Evolutionary conservation across 78 protist genomes (phyloP), one percentile per base, ranked within the genome.

Genomic region (Dictyostelium intermedium): DNA sequence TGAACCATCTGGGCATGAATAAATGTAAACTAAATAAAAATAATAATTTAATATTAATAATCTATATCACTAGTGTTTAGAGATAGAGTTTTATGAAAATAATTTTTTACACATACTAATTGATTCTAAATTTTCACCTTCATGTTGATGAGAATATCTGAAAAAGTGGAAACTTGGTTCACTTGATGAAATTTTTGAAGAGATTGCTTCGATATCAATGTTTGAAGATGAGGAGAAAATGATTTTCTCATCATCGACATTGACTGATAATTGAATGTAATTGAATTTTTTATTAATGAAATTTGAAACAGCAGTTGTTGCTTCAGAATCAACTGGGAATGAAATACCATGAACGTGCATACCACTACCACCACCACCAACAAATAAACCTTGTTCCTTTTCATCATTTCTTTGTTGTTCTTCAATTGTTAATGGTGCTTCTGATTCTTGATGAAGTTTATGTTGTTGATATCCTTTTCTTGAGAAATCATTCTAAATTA

Each of bases 1-100:
- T 35, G 97, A 95, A 39, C 97, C 97, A 34, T 95, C 97, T 39
- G 97, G 97, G 35, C 97, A 95, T 23, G 97, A 91, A 92, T 82
- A 95, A 27, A 95, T 32, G 47, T 66, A 95, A 30, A 95, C 85
- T 70, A 14, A 7, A 70, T n/a, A 70, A 70, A 23, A 43, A 30
- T 6, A 66, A 27, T 7, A 66, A 23, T 27, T 10, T 69, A 69
- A 14, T 69, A 69, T 5, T 69, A 61, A 61, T 61, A 25, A 61
- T 69, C 4, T 25, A n/a, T n/a, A n/a, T n/a, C n/a, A n/a, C n/a
- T n/a, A n/a, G n/a, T n/a, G n/a, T n/a, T n/a, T n/a, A n/a, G n/a
- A n/a, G n/a, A n/a, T n/a, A n/a, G n/a, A n/a, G n/a, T n/a, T n/a
- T n/a, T n/a, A n/a, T n/a, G n/a, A n/a, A n/a, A n/a, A n/a, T 69